Conservation (phyloP, 257 asterid genomes). For the Paraleonurus japonicus region DNA sequence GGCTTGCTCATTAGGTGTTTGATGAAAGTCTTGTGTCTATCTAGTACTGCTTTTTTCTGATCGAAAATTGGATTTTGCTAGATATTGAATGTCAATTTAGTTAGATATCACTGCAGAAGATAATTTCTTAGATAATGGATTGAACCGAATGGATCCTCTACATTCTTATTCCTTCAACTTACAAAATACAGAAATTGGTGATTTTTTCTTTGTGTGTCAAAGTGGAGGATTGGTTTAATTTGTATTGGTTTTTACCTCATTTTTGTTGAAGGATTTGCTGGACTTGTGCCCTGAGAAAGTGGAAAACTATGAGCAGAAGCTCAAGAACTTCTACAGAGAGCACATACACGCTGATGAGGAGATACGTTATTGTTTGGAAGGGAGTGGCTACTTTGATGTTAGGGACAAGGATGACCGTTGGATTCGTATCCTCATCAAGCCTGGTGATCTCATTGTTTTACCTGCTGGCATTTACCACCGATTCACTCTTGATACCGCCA, state of each 20-base stretch:
- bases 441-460: conserved; percentile 73
- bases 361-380: conserved; percentile 76
- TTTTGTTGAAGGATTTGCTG: conserved; percentile 59
- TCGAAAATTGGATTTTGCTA: not conserved
- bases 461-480: conserved; percentile 95
- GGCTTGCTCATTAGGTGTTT: not conserved
- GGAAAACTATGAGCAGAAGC: conserved; percentile 70
- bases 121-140: too few relatives aligned
- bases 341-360: conserved; percentile 85
- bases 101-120: not conserved
- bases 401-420: conserved; percentile 70
- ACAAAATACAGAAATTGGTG: too few relatives aligned
- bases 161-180: too few relatives aligned
- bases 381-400: conserved; percentile 80
- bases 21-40: not conserved
- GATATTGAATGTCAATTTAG: not conserved
- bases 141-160: too few relatives aligned
- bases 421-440: conserved; percentile 75
- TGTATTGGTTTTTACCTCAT: not conserved
- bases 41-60: not conserved
- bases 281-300: conserved; percentile 85
- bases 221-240: not conserved
- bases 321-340: conserved; percentile 76
- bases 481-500: conserved; percentile 65
- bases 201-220: not conserved